Conservation (phyloP, 495 filamentous ascomycete genomes). For the Letharia columbiana region DNA sequence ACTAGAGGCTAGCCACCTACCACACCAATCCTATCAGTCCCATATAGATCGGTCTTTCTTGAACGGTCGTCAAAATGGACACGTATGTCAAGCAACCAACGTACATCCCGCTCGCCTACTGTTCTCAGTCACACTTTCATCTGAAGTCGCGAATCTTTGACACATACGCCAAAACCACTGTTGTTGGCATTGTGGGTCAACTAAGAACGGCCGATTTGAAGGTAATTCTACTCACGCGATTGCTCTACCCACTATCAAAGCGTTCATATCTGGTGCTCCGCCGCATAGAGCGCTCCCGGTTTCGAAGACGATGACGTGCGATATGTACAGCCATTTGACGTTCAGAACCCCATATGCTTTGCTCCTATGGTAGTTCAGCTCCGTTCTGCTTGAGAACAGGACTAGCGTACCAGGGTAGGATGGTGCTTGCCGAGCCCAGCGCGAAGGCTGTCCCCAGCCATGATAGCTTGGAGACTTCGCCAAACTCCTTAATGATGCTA, state of each 20-base stretch:
- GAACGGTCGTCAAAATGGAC: conserved; percentile 32
- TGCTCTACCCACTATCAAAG: conserved; percentile 46
- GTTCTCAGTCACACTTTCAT: conserved; percentile 25
- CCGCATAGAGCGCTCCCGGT: conserved; percentile 48
- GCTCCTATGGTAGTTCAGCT: conserved; percentile 21
- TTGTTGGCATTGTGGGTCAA: too few relatives aligned
- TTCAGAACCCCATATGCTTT: conserved; percentile 46
- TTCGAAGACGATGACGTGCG: conserved; percentile 42
- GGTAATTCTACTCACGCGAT: neutral
- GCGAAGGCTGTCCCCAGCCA: conserved; percentile 51
- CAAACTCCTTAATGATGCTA: conserved; percentile 41
- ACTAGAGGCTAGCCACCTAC: conserved; percentile 4
- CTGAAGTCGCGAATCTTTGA: too few relatives aligned
- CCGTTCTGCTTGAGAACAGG: too few relatives aligned
- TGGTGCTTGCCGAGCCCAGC: conserved; percentile 41
- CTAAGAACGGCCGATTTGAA: too few relatives aligned
- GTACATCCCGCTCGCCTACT: conserved; percentile 37
- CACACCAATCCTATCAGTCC: conserved; percentile 27
- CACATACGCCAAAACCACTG: too few relatives aligned
- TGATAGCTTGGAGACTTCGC: conserved; percentile 43
- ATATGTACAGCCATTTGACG: conserved; percentile 47
- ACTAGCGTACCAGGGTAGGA: conserved; percentile 34
- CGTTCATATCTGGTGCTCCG: conserved; percentile 42
- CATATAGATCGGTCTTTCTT: conserved; percentile 39
- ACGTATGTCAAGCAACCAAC: conserved; percentile 37